These are phyloP conservation scores for Clarireedia paspali DNA, from an alignment of 2,329 filamentous ascomycete species.

Conservation along the genomic window DNA sequence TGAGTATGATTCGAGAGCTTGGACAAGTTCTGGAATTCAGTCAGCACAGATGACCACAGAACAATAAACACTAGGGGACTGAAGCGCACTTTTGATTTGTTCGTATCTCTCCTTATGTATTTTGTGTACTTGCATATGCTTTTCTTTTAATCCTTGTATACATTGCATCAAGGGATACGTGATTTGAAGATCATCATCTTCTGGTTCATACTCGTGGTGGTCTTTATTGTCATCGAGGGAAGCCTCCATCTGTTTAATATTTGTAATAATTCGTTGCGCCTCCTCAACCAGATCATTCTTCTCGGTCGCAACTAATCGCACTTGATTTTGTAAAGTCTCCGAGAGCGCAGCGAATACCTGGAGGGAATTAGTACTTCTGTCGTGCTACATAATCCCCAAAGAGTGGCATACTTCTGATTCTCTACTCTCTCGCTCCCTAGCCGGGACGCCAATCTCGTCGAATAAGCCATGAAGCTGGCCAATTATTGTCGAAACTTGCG, in stretches of 20 bases:
- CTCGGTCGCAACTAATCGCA: slow-evolving; percentile 75
- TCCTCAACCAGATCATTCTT: slow-evolving; percentile 89
- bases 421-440: slow-evolving; percentile 81
- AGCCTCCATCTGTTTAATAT: slow-evolving; percentile 87
- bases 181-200: slow-evolving; percentile 63
- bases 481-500: slow-evolving; percentile 93
- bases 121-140: slow-evolving; percentile 70
- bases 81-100: slow-evolving; percentile 73
- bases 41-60: no score
- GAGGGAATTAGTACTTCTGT: slow-evolving; percentile 17
- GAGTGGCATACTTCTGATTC: slow-evolving; percentile 69
- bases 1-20: slow-evolving; percentile 91
- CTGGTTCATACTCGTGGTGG: slow-evolving; percentile 54
- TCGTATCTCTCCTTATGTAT: slow-evolving; percentile 88
- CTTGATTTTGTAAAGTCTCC: slow-evolving; percentile 83
- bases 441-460: slow-evolving; percentile 94
- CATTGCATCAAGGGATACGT: slow-evolving; percentile 79
- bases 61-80: no score
- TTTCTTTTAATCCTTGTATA: slow-evolving; percentile 74
- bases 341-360: slow-evolving; percentile 89
- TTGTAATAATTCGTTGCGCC: slow-evolving; percentile 73
- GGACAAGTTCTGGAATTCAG: slow-evolving; percentile 63
- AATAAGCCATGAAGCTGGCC: slow-evolving; percentile 89
- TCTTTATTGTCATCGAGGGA: slow-evolving; percentile 72
- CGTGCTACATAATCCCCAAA: background rate